These are phyloP conservation scores for Aureobasidium sp. DNA, from an alignment of 2,329 filamentous ascomycete species.

Conservation along the genomic window DNA sequence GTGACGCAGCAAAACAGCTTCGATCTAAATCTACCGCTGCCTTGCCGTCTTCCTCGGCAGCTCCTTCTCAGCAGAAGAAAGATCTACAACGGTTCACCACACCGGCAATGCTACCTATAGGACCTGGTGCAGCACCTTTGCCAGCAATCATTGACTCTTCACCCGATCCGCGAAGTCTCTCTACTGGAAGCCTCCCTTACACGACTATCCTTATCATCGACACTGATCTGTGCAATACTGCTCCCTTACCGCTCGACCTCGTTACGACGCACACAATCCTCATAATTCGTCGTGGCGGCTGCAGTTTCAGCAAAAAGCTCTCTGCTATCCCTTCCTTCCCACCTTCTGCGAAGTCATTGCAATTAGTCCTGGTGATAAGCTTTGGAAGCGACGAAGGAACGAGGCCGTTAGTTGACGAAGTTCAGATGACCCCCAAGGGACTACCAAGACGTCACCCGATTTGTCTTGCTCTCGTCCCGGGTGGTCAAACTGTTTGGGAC, in stretches of 20 bases:
- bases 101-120: constrained; percentile 49
- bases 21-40: constrained; percentile 21
- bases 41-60: constrained; percentile 15
- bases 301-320: constrained; percentile 77
- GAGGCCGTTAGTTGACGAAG: constrained; percentile 67
- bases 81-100: constrained; percentile 33
- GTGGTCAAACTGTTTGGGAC: constrained; percentile 58
- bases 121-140: constrained; percentile 61
- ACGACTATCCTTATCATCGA: constrained; percentile 58
- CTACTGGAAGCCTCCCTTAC: constrained; percentile 34
- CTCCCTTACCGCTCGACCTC: constrained; percentile 45
- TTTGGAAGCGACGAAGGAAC: constrained; percentile 47
- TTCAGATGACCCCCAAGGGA: constrained; percentile 64
- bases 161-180: constrained; percentile 39
- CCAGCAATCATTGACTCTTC: constrained; percentile 36
- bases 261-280: constrained; percentile 64
- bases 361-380: constrained; percentile 74
- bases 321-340: constrained; percentile 74
- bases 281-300: constrained; percentile 73
- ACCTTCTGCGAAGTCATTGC: constrained; percentile 50
- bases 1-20: constrained; percentile 12
- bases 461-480: constrained; percentile 75
- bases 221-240: constrained; percentile 54
- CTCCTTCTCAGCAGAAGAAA: background rate
- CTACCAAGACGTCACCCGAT: constrained; percentile 65